Conservation (phyloP, 1,284 basidiomycete species). For the Ustilago tritici region DNA sequence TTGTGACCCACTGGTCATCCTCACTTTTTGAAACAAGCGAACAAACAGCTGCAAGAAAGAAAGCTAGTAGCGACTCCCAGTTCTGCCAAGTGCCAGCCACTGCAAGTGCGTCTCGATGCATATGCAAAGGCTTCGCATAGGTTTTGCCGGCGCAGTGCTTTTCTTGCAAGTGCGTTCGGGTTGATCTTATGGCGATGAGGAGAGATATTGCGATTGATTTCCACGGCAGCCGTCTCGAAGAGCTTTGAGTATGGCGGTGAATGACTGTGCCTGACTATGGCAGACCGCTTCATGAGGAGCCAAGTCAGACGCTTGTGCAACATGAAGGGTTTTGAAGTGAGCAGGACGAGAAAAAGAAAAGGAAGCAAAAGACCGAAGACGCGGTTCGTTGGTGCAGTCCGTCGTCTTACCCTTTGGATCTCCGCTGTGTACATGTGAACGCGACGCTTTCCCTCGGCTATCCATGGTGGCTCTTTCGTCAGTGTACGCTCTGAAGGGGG, state of each 20-base stretch:
- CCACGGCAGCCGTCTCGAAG: neutral
- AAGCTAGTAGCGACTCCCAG: neutral
- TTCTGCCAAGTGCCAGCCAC: neutral
- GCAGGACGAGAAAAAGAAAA: neutral
- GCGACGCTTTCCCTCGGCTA: slow-evolving; percentile 9
- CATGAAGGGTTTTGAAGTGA: neutral
- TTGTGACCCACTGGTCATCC: too few relatives aligned
- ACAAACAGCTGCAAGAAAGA: slow-evolving; percentile 4
- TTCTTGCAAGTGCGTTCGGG: too few relatives aligned
- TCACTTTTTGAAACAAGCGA: neutral
- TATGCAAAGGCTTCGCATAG: neutral
- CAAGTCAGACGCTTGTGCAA: too few relatives aligned
- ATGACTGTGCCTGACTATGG: neutral
- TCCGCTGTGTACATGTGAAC: slow-evolving; percentile 19
- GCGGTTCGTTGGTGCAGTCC: neutral
- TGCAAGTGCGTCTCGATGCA: neutral
- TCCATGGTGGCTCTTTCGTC: neutral
- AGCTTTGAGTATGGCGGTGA: neutral
- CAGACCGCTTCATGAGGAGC: too few relatives aligned
- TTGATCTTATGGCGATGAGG: too few relatives aligned
- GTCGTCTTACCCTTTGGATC: slow-evolving; percentile 13
- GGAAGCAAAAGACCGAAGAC: neutral
- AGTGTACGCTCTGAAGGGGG: too few relatives aligned
- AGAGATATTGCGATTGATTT: too few relatives aligned
- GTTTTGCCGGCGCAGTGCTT: neutral